A percentile compares a stretch with the other conserved stretches of the same genome.
Evolutionary conservation across 805 yeast genomes (phyloP).

Genomic region (Saturnispora zaruensis): DNA sequence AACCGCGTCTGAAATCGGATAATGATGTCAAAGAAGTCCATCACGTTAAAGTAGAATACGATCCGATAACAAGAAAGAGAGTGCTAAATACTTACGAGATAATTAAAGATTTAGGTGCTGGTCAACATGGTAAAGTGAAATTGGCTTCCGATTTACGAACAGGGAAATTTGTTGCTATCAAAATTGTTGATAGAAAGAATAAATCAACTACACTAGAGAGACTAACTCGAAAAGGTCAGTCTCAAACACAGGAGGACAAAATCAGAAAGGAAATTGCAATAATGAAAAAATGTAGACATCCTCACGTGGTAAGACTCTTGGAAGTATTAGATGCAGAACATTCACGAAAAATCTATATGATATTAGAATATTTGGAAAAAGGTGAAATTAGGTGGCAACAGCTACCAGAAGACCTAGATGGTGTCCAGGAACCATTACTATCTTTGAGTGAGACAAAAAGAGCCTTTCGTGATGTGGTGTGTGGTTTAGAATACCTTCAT

Average conservation of each 20-base stretch:
- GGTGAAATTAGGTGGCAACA: constrained; percentile 88
- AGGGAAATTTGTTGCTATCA: constrained; percentile 76
- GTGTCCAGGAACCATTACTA: constrained; percentile 49
- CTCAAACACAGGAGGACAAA: constrained; percentile 50
- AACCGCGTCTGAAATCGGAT: constrained; percentile 4
- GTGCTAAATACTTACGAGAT: constrained; percentile 86
- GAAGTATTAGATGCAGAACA: constrained; percentile 84
- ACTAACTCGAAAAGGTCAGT: constrained; percentile 21
- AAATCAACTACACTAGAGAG: constrained; percentile 37
- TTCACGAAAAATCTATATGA: constrained; percentile 80
- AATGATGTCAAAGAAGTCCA: constrained; percentile 70
- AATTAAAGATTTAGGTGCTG: constrained; percentile 77
- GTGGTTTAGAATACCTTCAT: constrained; percentile 87
- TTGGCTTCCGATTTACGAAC: constrained; percentile 67
- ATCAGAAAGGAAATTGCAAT: constrained; percentile 85
- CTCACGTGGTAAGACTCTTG: constrained; percentile 78
- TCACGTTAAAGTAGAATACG: constrained; percentile 73
- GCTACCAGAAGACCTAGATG: constrained; percentile 19
- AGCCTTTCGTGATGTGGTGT: constrained; percentile 72
- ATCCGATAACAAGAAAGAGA: constrained; percentile 76
- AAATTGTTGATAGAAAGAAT: constrained; percentile 74
- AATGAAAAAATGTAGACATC: constrained; percentile 85
- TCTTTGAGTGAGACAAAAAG: constrained; percentile 58
- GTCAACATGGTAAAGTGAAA: constrained; percentile 99
- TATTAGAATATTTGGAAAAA: constrained; percentile 78